Base-by-base conservation (phyloP, 148 eudicot species). In the Vaccinium myrtillus region DNA sequence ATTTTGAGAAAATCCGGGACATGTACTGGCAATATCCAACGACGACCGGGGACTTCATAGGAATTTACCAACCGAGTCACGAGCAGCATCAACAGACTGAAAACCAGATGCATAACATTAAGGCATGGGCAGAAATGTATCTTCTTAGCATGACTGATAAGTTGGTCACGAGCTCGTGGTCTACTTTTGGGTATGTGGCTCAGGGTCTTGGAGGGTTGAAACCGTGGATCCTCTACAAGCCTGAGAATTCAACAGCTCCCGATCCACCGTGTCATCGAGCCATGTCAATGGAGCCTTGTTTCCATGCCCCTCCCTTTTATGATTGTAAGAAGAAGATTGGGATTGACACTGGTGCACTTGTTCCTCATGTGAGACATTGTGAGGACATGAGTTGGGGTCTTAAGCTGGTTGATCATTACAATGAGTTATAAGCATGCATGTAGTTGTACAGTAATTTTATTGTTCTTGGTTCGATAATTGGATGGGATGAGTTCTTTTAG, bases 101-200 rank as follows among this genome's bases (percentile, higher is more conserved):
- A 77, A 92, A 93, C 85, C 88, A 86, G 63, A 90, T 56, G 73
- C 99, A 97, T 83, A 90, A 91, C 79, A 84, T 89, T 81, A 97
- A 97, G 85, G 98, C 99, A 32, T 95, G 92, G 95, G 98, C 99
- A 36, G 99, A 97, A 86, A 97, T 97, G 93, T 97, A 95, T 86
- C 83, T 97, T 21, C 93, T 97, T 25, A 94, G 98, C 86, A 84
- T 97, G 84, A 90, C 88, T 0, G 98, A 97, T 80, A 97, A 90
- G 81, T 77, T 97, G 87, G 90, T 97, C 65, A 97, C 99, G 12
- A 97, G 99, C 55, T 92, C 93, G 39, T 93, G 96, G 96, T 95
- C 99, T 1, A 97, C 99, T 73, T 97, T 97, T 74, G 99, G 98
- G 0, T 97, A 97, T 78, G 96, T 95, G 5, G 98, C 98, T 86